Evolutionary conservation across 306 rosid species (phyloP).

Genomic region (Vicia villosa): DNA sequence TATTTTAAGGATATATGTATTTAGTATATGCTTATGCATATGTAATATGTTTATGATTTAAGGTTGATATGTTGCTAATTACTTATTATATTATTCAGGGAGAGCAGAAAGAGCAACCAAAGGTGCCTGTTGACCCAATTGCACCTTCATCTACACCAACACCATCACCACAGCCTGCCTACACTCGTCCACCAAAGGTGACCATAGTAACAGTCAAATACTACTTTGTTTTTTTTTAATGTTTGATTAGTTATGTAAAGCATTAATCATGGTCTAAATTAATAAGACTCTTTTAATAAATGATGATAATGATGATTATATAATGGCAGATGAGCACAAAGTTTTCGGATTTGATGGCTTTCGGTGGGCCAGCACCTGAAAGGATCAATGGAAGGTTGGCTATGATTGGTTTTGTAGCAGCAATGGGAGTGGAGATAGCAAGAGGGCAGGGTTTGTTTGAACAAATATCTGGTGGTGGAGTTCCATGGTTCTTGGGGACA

Average conservation of each 20-base stretch:
- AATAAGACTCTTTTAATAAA: not conserved
- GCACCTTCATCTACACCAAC: not conserved
- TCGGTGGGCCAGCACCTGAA: slow-evolving; percentile 89
- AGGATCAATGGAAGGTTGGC: slow-evolving; percentile 92
- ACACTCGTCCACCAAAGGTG: slow-evolving; percentile 15
- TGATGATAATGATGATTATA: not conserved
- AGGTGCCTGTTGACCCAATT: not conserved
- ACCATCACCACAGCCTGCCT: not conserved
- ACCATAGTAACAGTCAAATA: not conserved
- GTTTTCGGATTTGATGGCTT: slow-evolving; percentile 63
- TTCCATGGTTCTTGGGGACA: slow-evolving; percentile 66
- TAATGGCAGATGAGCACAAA: slow-evolving; percentile 58
- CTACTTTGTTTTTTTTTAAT: not conserved
- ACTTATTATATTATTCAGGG: slow-evolving; percentile 15
- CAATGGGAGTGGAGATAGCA: slow-evolving; percentile 62
- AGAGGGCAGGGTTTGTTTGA: slow-evolving; percentile 69
- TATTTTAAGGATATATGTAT: not conserved
- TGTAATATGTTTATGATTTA: not conserved
- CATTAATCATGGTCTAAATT: not conserved
- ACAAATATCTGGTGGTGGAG: slow-evolving; percentile 70
- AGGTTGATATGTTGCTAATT: too few relatives aligned
- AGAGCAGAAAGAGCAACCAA: slow-evolving; percentile 11
- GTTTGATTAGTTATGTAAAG: not conserved
- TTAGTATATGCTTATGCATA: not conserved
- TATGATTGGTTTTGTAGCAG: slow-evolving; percentile 82